These are phyloP conservation scores for Sugiyamaella grinbergsii DNA, from an alignment of 1,139 yeast species.

Conservation along the genomic window DNA sequence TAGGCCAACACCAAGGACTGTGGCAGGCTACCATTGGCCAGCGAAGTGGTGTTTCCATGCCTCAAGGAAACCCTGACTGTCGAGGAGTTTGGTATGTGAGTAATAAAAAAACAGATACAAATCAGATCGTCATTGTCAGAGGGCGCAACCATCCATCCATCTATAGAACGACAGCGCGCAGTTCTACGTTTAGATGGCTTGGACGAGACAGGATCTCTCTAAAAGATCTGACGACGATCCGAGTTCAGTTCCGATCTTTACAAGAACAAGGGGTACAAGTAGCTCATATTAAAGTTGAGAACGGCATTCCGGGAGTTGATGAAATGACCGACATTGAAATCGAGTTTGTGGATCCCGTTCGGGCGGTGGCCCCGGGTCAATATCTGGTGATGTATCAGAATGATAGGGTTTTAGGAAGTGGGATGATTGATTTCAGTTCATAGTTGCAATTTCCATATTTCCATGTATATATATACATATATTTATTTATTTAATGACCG, in stretches of 20 bases:
- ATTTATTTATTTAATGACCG: too few relatives aligned
- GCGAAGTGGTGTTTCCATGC: slow-evolving; percentile 73
- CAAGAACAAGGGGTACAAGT: slow-evolving; percentile 53
- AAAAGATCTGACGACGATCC: slow-evolving; percentile 36
- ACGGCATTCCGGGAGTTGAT: slow-evolving; percentile 25
- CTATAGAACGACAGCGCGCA: slow-evolving; percentile 50
- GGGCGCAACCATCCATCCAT: slow-evolving; percentile 69
- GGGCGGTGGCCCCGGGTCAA: slow-evolving; percentile 93
- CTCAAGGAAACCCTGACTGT: slow-evolving; percentile 76
- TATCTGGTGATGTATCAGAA: slow-evolving; percentile 70
- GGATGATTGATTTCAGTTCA: slow-evolving; percentile 47
- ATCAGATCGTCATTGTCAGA: slow-evolving; percentile 75
- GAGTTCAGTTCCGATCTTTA: slow-evolving; percentile 69
- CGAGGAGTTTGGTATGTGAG: slow-evolving; percentile 87
- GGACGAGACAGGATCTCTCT: slow-evolving; percentile 35
- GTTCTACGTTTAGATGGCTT: slow-evolving; percentile 57
- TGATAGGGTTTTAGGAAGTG: slow-evolving; percentile 77
- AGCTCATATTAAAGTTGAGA: slow-evolving; percentile 28
- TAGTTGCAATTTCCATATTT: too few relatives aligned
- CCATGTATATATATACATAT: too few relatives aligned
- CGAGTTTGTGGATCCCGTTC: slow-evolving; percentile 48
- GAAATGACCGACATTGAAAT: slow-evolving; percentile 36
- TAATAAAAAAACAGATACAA: slow-evolving; percentile 61
- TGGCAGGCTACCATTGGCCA: slow-evolving; percentile 98
- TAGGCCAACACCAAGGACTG: slow-evolving; percentile 82